Evolutionary conservation across 139 green algal species (phyloP).

Genomic region (Chlorella sp.): DNA sequence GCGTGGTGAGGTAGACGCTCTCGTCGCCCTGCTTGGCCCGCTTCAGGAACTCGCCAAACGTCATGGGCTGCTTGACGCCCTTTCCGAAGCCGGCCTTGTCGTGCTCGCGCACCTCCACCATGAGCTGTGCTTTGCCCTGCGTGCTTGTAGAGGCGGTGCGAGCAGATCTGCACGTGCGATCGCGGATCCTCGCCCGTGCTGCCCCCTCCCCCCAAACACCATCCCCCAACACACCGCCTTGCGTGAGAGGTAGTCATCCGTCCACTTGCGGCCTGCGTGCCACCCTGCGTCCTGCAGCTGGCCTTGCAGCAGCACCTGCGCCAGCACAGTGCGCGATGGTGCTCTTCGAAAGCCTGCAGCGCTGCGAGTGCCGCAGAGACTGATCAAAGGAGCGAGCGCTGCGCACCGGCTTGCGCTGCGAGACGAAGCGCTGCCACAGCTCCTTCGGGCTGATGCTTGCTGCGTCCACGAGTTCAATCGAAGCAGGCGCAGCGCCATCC

Average conservation of each 20-base stretch:
- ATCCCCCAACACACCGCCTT: conserved; percentile 8
- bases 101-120: conserved; percentile 48
- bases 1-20: conserved; percentile 68
- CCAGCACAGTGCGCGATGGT: too few relatives aligned
- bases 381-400: too few relatives aligned
- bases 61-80: conserved; percentile 49
- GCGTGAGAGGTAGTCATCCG: conserved; percentile 20
- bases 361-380: too few relatives aligned
- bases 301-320: conserved; percentile 26
- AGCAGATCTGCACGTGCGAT: not conserved
- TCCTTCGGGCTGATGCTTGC: too few relatives aligned
- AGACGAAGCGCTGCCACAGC: too few relatives aligned
- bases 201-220: not conserved
- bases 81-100: conserved; percentile 43
- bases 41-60: conserved; percentile 47
- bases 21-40: conserved; percentile 36
- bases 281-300: conserved; percentile 27
- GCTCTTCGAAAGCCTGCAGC: too few relatives aligned
- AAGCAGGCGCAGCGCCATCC: too few relatives aligned
- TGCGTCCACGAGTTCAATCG: too few relatives aligned
- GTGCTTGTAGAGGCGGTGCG: not conserved
- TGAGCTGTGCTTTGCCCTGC: conserved; percentile 40
- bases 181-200: not conserved
- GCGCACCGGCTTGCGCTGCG: too few relatives aligned
- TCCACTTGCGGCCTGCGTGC: conserved; percentile 25